Evolutionary conservation across 352 stramenopile species (phyloP), one percentile per base, ranked within the genome.

Genomic region (Pythium pectinolyticum): DNA sequence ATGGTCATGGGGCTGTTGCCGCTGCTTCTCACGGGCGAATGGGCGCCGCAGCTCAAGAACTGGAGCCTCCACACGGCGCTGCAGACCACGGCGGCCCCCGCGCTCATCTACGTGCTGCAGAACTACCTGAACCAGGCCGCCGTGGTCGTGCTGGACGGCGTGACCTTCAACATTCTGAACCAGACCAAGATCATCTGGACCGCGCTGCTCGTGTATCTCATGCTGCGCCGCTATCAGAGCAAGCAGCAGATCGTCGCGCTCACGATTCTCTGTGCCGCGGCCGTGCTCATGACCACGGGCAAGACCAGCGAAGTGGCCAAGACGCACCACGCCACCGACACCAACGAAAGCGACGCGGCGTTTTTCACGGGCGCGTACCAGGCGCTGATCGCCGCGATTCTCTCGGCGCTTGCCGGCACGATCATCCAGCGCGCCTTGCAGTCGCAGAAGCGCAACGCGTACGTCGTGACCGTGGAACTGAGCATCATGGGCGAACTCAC

Each of bases 181-280:
- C 86, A 93, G 71, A 94, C 86, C 67, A 94, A 94, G 73, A 93
- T 94, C 73, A 92, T 94, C 61, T 92, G 82, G 81, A 93, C 86
- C 20, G 82, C 86, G 39, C 61, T 90, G 63, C 70, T 93, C 41
- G 86, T 93, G 45, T 94, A 94, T 67, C 52, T 89, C 52, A 75
- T 93, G 61, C 70, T 94, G 39, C 78, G 83, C 12, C 74, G 66
- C n/a, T 78, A 84, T 34, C 86, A 93, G 61, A 91, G 82, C 8
- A 69, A 64, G 10, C 69, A 86, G 61, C 86, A 94, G 56, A 67
- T 91, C n/a, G 46, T 86, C 34, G 80, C 86, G 47, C 73, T 94
- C 24, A 77, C 71, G 17, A 72, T 93, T 14, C 72, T 94, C 24
- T 89, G 86, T 35, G 78, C 72, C 3, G 78, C 82, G 17, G 84